Evolutionary conservation across 345 rosid genomes (phyloP).

Genomic region (Gossypium bickii): DNA sequence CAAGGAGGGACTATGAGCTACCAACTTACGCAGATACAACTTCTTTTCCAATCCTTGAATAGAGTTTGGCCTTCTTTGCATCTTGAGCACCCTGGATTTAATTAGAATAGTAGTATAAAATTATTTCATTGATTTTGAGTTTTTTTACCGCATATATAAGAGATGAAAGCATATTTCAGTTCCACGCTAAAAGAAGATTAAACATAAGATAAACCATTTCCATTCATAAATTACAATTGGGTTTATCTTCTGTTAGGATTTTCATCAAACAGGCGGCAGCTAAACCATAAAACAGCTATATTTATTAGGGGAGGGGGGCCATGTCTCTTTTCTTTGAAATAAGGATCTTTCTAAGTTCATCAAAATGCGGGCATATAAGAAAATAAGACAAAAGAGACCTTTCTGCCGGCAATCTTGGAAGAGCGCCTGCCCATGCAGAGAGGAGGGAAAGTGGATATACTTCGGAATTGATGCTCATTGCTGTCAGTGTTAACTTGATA

Average conservation of each 20-base stretch:
- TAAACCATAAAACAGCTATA: neutral
- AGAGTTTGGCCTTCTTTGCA: slow-evolving; percentile 78
- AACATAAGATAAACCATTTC: neutral
- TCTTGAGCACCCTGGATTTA: slow-evolving; percentile 72
- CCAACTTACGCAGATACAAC: slow-evolving; percentile 84
- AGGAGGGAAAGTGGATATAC: slow-evolving; percentile 59
- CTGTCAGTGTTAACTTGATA: slow-evolving; percentile 19
- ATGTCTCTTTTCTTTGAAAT: too few species aligned
- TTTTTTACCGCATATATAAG: neutral
- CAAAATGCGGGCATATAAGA: neutral
- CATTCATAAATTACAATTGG: neutral
- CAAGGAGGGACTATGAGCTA: neutral
- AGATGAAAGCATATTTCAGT: neutral
- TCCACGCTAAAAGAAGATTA: neutral
- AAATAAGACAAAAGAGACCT: slow-evolving; percentile 36
- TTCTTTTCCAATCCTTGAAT: slow-evolving; percentile 79
- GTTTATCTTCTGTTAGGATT: neutral
- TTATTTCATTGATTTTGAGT: neutral
- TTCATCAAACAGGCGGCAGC: slow-evolving; percentile 35
- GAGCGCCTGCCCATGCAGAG: slow-evolving; percentile 91
- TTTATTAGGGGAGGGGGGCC: neutral
- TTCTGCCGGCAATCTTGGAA: slow-evolving; percentile 81
- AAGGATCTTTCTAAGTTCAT: neutral
- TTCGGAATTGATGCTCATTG: slow-evolving; percentile 25
- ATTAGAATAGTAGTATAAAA: slow-evolving; percentile 12